These are phyloP conservation scores for Colletotrichum endophyticum DNA, from an alignment of 2,329 filamentous ascomycete genomes.

Conservation along the genomic window DNA sequence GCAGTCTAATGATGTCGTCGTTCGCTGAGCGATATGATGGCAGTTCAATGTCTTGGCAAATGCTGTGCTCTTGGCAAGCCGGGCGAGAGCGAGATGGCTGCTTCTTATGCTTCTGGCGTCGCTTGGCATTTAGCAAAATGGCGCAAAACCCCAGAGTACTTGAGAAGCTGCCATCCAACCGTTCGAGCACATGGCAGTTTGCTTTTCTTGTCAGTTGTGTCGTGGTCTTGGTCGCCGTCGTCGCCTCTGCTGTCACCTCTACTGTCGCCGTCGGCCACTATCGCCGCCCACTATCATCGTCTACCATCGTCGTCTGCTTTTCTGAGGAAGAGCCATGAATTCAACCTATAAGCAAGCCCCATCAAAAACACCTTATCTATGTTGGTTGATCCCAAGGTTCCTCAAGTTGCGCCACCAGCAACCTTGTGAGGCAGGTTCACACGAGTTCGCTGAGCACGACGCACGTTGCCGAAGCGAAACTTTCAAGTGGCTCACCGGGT, in stretches of 20 bases:
- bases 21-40: background rate
- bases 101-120: conserved; percentile 2
- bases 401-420: background rate
- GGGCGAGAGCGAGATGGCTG: background rate
- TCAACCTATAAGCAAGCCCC: background rate
- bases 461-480: background rate
- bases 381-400: background rate
- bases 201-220: background rate
- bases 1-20: background rate
- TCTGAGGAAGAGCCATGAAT: background rate
- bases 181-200: background rate
- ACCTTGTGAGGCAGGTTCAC: background rate
- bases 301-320: background rate
- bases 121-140: conserved; percentile 1
- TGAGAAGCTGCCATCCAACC: background rate
- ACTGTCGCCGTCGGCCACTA: too few species aligned
- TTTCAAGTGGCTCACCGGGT: background rate
- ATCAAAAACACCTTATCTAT: background rate
- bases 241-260: background rate
- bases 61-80: background rate
- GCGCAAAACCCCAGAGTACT: background rate
- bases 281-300: background rate
- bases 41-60: background rate
- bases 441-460: too few species aligned
- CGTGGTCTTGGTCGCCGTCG: background rate